Evolutionary conservation across 140 eudicot genomes (phyloP).

Genomic region (Oenanthe javanica): DNA sequence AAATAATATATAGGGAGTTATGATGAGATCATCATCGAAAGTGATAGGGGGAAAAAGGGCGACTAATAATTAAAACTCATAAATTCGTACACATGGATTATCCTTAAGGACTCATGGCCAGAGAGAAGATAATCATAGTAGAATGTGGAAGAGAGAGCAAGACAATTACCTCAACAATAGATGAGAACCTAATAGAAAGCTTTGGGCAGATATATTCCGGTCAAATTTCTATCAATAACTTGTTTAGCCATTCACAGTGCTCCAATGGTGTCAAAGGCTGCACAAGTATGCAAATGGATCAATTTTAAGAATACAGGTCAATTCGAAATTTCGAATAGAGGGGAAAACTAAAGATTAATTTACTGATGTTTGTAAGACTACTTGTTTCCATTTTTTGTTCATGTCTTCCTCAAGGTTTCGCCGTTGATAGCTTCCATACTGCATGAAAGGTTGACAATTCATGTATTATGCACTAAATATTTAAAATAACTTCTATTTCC

Average conservation of each 20-base stretch:
- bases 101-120: not conserved
- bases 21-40: not conserved
- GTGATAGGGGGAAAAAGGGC: not conserved
- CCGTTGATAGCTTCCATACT: slow-evolving; percentile 73
- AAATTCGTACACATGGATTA: not conserved
- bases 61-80: not conserved
- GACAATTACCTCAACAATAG: slow-evolving; percentile 72
- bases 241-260: slow-evolving; percentile 97
- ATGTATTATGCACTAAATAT: slow-evolving; percentile 3
- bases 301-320: not conserved
- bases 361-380: slow-evolving; percentile 59
- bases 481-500: not conserved
- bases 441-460: slow-evolving; percentile 15
- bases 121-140: not conserved
- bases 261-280: slow-evolving; percentile 91
- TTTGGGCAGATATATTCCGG: slow-evolving; percentile 64
- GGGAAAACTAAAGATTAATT: not conserved
- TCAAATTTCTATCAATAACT: slow-evolving; percentile 78
- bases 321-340: not conserved
- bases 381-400: slow-evolving; percentile 82
- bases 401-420: slow-evolving; percentile 65
- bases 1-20: not conserved
- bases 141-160: not conserved
- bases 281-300: slow-evolving; percentile 10
- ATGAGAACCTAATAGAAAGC: slow-evolving; percentile 65